Evolutionary conservation across 2,329 filamentous ascomycete species (phyloP).

Genomic region (Penicillium aurantiogriseum): DNA sequence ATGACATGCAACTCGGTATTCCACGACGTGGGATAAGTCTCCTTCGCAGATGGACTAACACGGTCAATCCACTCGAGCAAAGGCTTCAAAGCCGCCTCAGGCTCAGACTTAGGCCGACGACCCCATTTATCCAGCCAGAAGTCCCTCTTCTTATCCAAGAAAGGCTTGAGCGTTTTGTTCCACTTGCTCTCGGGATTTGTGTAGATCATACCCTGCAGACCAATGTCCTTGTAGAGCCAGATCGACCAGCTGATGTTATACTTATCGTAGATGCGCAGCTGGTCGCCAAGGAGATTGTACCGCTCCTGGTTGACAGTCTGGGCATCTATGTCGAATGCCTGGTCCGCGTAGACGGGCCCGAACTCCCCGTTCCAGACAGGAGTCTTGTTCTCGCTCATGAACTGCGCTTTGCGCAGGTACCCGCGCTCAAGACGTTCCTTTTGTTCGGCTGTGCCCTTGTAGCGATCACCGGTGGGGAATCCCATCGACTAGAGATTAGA

Average conservation of each 20-base stretch:
- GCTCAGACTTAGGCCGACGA: constrained; percentile 40
- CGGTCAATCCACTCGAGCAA: constrained; percentile 48
- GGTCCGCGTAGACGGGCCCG: constrained; percentile 43
- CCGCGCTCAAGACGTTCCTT: constrained; percentile 42
- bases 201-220: constrained; percentile 57
- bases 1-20: constrained; percentile 51
- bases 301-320: constrained; percentile 45
- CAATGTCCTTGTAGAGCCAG: constrained; percentile 60
- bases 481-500: constrained; percentile 34
- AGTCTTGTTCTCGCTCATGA: constrained; percentile 44
- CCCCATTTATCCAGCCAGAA: constrained; percentile 59
- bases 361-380: constrained; percentile 58
- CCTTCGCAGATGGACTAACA: constrained; percentile 42
- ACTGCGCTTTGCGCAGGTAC: constrained; percentile 50
- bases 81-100: constrained; percentile 47
- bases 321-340: constrained; percentile 29
- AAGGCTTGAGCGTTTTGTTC: constrained; percentile 52
- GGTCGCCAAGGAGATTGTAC: constrained; percentile 49
- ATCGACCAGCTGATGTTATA: constrained; percentile 58
- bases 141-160: constrained; percentile 56
- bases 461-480: constrained; percentile 43
- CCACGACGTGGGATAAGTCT: constrained; percentile 51
- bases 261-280: constrained; percentile 54
- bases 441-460: constrained; percentile 44
- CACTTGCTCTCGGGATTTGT: constrained; percentile 48